Percentiles rank a stretch among this genome's conserved stretches.
These are phyloP conservation scores for Stachybotrys echinatus DNA, from an alignment of 2,329 filamentous ascomycete genomes.

Conservation along the genomic window DNA sequence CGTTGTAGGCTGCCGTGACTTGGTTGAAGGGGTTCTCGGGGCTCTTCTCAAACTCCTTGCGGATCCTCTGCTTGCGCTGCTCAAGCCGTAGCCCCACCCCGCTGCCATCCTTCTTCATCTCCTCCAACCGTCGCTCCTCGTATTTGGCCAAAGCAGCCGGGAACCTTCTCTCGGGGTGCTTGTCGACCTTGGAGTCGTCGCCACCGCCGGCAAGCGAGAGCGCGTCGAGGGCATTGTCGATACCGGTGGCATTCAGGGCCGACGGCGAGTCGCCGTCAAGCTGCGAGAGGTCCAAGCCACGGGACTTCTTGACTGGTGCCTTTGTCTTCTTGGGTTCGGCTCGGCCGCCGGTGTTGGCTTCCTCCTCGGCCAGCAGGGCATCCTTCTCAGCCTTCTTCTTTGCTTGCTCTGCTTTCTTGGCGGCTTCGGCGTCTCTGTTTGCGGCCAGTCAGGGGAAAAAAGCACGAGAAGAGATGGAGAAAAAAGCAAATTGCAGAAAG, in stretches of 20 bases:
- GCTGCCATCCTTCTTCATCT: slow-evolving; percentile 79
- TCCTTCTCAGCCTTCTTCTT: slow-evolving; percentile 95
- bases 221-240: slow-evolving; percentile 90
- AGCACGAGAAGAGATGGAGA: not conserved
- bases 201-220: slow-evolving; percentile 57
- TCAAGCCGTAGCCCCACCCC: slow-evolving; percentile 69
- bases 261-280: slow-evolving; percentile 60
- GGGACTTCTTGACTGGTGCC: slow-evolving; percentile 61
- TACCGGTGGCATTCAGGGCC: slow-evolving; percentile 75
- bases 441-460: not conserved
- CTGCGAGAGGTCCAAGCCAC: slow-evolving; percentile 69
- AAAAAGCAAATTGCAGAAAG: too few relatives aligned
- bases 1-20: slow-evolving; percentile 69
- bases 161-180: slow-evolving; percentile 81
- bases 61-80: slow-evolving; percentile 77
- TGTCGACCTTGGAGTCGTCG: slow-evolving; percentile 69
- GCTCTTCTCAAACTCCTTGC: slow-evolving; percentile 92
- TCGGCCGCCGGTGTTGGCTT: slow-evolving; percentile 56
- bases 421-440: slow-evolving; percentile 30
- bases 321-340: slow-evolving; percentile 63
- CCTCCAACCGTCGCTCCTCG: slow-evolving; percentile 73
- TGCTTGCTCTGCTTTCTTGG: slow-evolving; percentile 75
- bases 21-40: slow-evolving; percentile 96
- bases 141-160: slow-evolving; percentile 80
- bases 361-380: slow-evolving; percentile 76